These are phyloP conservation scores for Sanguinoderma infundibulare DNA, from an alignment of 1,284 basidiomycete species.

Conservation along the genomic window DNA sequence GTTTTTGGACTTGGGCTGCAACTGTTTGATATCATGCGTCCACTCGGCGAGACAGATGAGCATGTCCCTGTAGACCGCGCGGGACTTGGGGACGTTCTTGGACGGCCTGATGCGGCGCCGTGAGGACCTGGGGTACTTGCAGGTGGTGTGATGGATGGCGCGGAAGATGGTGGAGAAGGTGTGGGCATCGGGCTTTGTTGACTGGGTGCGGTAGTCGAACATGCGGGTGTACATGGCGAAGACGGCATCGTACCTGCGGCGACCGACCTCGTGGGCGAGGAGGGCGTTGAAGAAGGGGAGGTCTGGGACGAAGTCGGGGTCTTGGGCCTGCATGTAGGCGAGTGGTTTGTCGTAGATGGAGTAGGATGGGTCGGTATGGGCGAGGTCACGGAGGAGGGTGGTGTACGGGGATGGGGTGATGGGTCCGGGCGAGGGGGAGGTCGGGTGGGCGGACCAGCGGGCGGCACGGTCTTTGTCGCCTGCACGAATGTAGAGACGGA, in stretches of 20 bases:
- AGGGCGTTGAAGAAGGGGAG: constrained; percentile 51
- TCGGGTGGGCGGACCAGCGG: constrained; percentile 34
- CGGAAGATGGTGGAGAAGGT: constrained; percentile 53
- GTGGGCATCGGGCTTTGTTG: constrained; percentile 44
- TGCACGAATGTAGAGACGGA: constrained; percentile 40
- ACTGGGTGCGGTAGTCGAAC: constrained; percentile 32
- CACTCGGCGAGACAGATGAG: constrained; percentile 38
- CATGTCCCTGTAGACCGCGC: constrained; percentile 54
- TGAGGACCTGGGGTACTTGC: constrained; percentile 28
- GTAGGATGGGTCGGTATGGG: constrained; percentile 35
- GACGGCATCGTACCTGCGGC: constrained; percentile 39
- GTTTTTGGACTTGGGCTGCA: no score
- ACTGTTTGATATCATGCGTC: constrained; percentile 5
- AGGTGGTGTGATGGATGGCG: constrained; percentile 34
- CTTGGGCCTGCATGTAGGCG: constrained; percentile 42
- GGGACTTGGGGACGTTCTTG: constrained; percentile 35
- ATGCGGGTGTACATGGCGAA: constrained; percentile 49
- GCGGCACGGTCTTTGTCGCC: constrained; percentile 40
- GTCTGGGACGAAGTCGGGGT: constrained; percentile 39
- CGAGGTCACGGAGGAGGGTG: constrained; percentile 43
- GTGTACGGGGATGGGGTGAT: constrained; percentile 36
- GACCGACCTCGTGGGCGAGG: constrained; percentile 43
- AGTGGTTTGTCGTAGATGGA: constrained; percentile 41
- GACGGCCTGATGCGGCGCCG: constrained; percentile 19
- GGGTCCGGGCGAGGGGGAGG: constrained; percentile 12